Conservation (phyloP, 345 rosid species). For the Citrus medica region DNA sequence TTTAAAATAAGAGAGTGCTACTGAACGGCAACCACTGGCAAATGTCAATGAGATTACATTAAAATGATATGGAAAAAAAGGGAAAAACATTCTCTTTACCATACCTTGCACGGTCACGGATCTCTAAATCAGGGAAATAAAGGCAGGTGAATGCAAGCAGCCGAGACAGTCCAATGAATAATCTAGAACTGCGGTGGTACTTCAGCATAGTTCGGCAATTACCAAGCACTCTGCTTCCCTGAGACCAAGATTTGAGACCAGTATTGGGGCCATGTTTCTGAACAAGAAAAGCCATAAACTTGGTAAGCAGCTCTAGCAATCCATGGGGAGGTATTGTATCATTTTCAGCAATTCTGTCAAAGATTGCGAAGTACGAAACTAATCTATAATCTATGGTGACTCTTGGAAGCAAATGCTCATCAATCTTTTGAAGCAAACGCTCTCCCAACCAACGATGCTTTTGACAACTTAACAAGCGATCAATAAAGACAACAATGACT, state of each 20-base stretch:
- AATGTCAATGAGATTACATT: neutral
- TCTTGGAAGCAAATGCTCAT: slow-evolving; percentile 67
- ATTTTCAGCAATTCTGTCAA: slow-evolving; percentile 74
- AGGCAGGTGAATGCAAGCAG: slow-evolving; percentile 87
- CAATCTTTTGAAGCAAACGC: slow-evolving; percentile 69
- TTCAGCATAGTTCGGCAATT: slow-evolving; percentile 83
- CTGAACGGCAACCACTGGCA: neutral
- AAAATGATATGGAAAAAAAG: neutral
- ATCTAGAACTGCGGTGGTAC: slow-evolving; percentile 81
- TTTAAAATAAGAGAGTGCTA: neutral
- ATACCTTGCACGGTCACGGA: slow-evolving; percentile 91
- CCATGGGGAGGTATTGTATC: slow-evolving; percentile 68
- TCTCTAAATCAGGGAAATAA: slow-evolving; percentile 92
- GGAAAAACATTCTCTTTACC: slow-evolving; percentile 5
- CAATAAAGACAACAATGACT: slow-evolving; percentile 58
- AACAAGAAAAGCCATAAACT: slow-evolving; percentile 61
- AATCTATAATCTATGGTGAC: slow-evolving; percentile 48
- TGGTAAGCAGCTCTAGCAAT: slow-evolving; percentile 61
- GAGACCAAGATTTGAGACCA: slow-evolving; percentile 79
- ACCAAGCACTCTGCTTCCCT: slow-evolving; percentile 88
- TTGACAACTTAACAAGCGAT: slow-evolving; percentile 65
- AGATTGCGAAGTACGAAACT: slow-evolving; percentile 70
- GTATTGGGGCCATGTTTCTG: slow-evolving; percentile 62
- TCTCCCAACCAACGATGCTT: slow-evolving; percentile 84
- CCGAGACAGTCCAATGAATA: slow-evolving; percentile 75